Percentiles rank a stretch among this genome's conserved stretches.
phyloP scores from a whole-genome alignment of 1,284 basidiomycete genomes.

The Papiliotrema nemorosa region DNA sequence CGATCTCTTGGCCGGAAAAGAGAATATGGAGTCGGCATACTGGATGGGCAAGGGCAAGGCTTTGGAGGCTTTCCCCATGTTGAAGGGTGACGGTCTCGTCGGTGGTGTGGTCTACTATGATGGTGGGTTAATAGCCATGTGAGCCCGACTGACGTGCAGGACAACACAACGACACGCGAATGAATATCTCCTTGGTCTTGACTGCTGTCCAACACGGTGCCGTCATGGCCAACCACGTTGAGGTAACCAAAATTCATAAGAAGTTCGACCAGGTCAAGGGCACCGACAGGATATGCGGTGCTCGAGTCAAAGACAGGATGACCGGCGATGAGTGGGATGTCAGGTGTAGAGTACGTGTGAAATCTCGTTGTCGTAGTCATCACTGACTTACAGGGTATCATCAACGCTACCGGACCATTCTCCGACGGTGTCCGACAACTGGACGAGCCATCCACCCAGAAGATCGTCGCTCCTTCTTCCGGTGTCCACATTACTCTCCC shows the following conservation, averaged over 20 bases:
- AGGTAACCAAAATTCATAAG: constrained; percentile 79
- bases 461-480: constrained; percentile 88
- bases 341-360: constrained; percentile 63
- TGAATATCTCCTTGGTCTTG: constrained; percentile 93
- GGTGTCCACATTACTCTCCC: constrained; percentile 96
- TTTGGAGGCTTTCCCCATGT: constrained; percentile 91
- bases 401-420: constrained; percentile 97
- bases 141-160: constrained; percentile 53
- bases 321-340: constrained; percentile 81
- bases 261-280: constrained; percentile 53
- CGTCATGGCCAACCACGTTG: constrained; percentile 82
- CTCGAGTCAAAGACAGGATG: constrained; percentile 73
- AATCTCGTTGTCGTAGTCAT: neutral
- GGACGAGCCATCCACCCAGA: constrained; percentile 74
- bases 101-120: constrained; percentile 97
- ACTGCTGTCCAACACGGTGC: constrained; percentile 93
- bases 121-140: constrained; percentile 54
- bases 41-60: constrained; percentile 91
- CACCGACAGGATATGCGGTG: constrained; percentile 64
- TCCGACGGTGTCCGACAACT: constrained; percentile 80
- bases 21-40: constrained; percentile 96
- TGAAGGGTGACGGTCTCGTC: constrained; percentile 87
- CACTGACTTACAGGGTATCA: constrained; percentile 61
- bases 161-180: constrained; percentile 96
- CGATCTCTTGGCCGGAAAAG: constrained; percentile 88